Base-by-base conservation (phyloP, 805 yeast species). In the Cyberlindnera veronae region DNA sequence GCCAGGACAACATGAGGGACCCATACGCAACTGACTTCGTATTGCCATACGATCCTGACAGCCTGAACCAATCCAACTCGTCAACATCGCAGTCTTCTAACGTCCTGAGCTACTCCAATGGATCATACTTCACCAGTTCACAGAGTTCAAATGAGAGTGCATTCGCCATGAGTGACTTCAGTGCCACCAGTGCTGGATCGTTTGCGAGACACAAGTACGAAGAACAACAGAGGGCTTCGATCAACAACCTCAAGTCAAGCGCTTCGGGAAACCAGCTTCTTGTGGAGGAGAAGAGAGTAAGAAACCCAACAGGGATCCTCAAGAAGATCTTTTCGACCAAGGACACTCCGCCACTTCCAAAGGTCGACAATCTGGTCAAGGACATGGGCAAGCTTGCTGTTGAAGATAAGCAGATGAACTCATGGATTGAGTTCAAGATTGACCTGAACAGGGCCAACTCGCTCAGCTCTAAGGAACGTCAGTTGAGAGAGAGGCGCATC, bases 141-240 rank as follows among this genome's bases (percentile, higher is more conserved):
- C 49, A 57, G 19, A 54, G 64, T 13, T 67, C 69, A 13, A 60
- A 64, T 39, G 63, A 60, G 29, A 64, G 71, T 38, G 62, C 71
- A 21, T 68, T 76, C 3, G 55, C 68, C 9, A 59, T 71, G 62
- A 71, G 76, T 26, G 93, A 85, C 58, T 73, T 84, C 46, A 84
- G 93, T 64, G 95, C 95, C 5, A 84, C 95, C 0, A 82, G 93
- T 47, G 95, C 95, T 1, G 95, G 95, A 0, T 84, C 95, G 22
- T 79, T 79, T 43, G 79, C 81, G 33, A 74, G 95, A 54, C 95
- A 87, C 58, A 82, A 74, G 51, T 69, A 67, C 55, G 80, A 79
- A 26, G 64, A 63, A 41, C 45, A 42, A 12, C 45, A 47, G 39
- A 37, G 50, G 39, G 38, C 50, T 9, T 34, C 38, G 10, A 22